Evolutionary conservation across 805 yeast species (phyloP).

Genomic region (Phaffomyces thermotolerans): DNA sequence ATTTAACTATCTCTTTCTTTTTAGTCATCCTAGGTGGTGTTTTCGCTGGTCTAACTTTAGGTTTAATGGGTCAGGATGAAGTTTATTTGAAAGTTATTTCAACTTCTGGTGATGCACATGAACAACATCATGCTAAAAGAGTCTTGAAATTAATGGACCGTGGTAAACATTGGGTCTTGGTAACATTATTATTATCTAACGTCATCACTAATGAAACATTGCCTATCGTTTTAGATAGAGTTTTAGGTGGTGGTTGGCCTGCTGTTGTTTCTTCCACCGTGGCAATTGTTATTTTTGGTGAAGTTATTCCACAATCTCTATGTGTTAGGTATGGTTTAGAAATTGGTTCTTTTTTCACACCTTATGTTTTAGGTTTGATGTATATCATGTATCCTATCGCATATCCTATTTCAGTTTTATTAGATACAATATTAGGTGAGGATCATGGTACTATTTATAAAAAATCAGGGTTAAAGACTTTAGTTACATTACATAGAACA

Average conservation of each 20-base stretch:
- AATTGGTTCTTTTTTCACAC: slow-evolving; percentile 85
- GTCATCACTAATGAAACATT: slow-evolving; percentile 92
- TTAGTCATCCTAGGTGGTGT: slow-evolving; percentile 77
- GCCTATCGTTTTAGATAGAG: slow-evolving; percentile 88
- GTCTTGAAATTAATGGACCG: slow-evolving; percentile 66
- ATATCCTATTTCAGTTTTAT: slow-evolving; percentile 75
- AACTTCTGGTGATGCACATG: slow-evolving; percentile 70
- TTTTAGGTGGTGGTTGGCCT: slow-evolving; percentile 95
- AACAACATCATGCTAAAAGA: slow-evolving; percentile 59
- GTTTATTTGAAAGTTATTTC: slow-evolving; percentile 87
- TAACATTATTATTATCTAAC: slow-evolving; percentile 75
- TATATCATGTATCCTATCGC: slow-evolving; percentile 88
- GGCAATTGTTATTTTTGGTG: slow-evolving; percentile 90
- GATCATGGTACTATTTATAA: slow-evolving; percentile 95
- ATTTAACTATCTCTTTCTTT: slow-evolving; percentile 39
- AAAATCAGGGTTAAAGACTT: slow-evolving; percentile 85
- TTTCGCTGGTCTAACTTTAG: slow-evolving; percentile 92
- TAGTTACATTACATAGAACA: slow-evolving; percentile 86
- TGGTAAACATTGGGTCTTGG: slow-evolving; percentile 96
- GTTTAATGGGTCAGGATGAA: slow-evolving; percentile 97
- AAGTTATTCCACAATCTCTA: slow-evolving; percentile 89
- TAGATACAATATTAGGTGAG: slow-evolving; percentile 83
- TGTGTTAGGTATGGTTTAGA: slow-evolving; percentile 91
- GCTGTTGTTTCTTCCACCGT: slow-evolving; percentile 94
- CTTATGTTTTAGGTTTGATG: slow-evolving; percentile 81